Evolutionary conservation across 75 land plant species (phyloP), one percentile per base, ranked within the genome.

Genomic region (Ceratopteris richardii): DNA sequence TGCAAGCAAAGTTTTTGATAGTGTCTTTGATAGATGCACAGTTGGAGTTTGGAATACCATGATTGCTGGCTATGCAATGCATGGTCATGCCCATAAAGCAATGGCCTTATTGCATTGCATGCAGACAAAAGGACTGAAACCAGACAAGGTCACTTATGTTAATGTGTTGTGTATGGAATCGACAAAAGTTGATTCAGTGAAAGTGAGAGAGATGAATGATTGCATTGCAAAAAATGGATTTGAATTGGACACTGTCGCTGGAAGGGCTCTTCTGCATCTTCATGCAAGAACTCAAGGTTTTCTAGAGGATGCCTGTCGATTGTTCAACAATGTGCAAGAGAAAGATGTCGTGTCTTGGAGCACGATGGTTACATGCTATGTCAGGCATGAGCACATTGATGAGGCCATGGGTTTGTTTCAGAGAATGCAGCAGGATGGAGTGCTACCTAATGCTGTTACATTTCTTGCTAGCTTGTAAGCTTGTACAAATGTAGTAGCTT

Each of bases 1-100:
- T 26, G 74, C 78, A 41, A 30, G 37, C 13, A 37, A 53, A 20
- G 59, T 75, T 18, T 75, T 75, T 65, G 56, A 55, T 61, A 54
- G 40, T 55, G 59, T 76, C 75, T 27, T 1, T 61, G 59, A 62
- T 14, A 30, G 71, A 40, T n/a, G n/a, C n/a, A 74, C 76, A 51
- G 65, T 67, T 22, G 61, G 71, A 4, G 65, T 79, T 4, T 80
- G 79, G 79, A 80, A 71, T 57, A 69, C 71, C 0, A 71, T 72
- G 71, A 80, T 76, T 24, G 53, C 71, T 31, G 71, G 72, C 5
- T 67, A 67, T 53, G 64, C 54, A 0, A 31, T 51, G 1, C 63
- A 70, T 54, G 68, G 53, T 18, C 30, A 51, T 9, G 31, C 58
- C n/a, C 54, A 53, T 11, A 59, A 69, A 39, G 80, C 61, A 14